Base-by-base conservation (phyloP, 495 filamentous ascomycete genomes). In the Tuber magnatum region DNA sequence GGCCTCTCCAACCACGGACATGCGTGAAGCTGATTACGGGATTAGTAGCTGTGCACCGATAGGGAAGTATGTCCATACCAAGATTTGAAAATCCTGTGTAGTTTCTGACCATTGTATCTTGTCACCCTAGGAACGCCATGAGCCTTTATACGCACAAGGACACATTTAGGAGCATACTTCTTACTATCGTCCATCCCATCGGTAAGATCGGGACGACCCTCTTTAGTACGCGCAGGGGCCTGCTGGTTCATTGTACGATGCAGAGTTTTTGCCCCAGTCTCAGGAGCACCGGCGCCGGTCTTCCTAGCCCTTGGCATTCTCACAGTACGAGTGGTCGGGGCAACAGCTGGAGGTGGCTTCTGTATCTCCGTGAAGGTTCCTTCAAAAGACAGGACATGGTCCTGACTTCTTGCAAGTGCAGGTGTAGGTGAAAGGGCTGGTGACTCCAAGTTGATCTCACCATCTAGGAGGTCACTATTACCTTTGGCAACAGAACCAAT, bases 1-100 rank as follows among this genome's bases (percentile, higher is more conserved):
- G 76, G n/a, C 78, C 75, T 39, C 69, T 80, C 78, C 75, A 77
- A 42, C 71, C 71, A 73, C 79, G 79, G 43, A 74, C 70, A 71
- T 80, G 70, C 2, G 76, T 71, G 43, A 80, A 74, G 18, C 79
- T 80, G 39, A n/a, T 18, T 16, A 39, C 38, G 69, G 71, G 16
- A 61, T 61, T 61, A 40, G 39, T 9, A 61, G n/a, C 71, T 71
- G n/a, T 39, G 35, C 3, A 48, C 61, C 48, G 24, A 61, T 10
- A 32, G 28, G n/a, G 10, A 71, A 35, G 44, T 39, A 24, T 3
- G 14, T 9, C 48, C 39, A 18, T 35, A 65, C 56, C 56, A 65
- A 32, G 56, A 65, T 35, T 28, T 35, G 28, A 65, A 65, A 65
- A 65, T 35, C 56, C 7, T 65, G 3, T 32, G 56, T 35, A 65